phyloP scores from a whole-genome alignment of 441 rosid species.

The Euphorbia celastroides region DNA sequence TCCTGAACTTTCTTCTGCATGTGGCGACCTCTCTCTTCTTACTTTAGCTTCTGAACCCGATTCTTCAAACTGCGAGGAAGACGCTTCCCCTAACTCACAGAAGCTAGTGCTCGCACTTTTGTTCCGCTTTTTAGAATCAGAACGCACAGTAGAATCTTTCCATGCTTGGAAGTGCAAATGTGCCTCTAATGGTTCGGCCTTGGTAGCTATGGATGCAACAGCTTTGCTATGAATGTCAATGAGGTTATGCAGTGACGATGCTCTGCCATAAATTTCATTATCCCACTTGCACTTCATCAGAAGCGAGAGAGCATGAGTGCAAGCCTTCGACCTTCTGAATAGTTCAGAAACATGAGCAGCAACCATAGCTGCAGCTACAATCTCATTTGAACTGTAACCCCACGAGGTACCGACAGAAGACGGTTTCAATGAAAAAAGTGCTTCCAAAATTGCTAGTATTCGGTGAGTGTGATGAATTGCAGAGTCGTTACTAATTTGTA shows the following conservation, averaged over 20 bases:
- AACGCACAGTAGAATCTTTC: slow-evolving; percentile 51
- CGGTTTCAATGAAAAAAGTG: slow-evolving; percentile 94
- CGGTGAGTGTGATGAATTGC: slow-evolving; percentile 91
- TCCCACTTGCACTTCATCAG: slow-evolving; percentile 96
- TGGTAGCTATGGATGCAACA: slow-evolving; percentile 89
- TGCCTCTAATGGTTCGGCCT: slow-evolving; percentile 95
- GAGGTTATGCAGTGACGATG: slow-evolving; percentile 89
- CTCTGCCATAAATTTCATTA: slow-evolving; percentile 71
- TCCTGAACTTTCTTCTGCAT: slow-evolving; percentile 49
- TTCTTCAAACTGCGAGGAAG: slow-evolving; percentile 36
- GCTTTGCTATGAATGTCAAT: slow-evolving; percentile 92
- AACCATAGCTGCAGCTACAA: slow-evolving; percentile 99
- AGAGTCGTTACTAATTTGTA: slow-evolving; percentile 55
- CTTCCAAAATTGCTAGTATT: slow-evolving; percentile 86
- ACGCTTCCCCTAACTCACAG: slow-evolving; percentile 41
- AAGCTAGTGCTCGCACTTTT: slow-evolving; percentile 32
- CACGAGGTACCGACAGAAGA: slow-evolving; percentile 95
- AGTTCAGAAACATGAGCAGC: slow-evolving; percentile 98
- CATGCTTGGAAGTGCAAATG: slow-evolving; percentile 60
- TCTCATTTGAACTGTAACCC: slow-evolving; percentile 95
- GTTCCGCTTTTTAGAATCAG: slow-evolving; percentile 45
- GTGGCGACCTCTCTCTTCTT: slow-evolving; percentile 38
- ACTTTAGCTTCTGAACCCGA: slow-evolving; percentile 37
- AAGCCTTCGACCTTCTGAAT: slow-evolving; percentile 89
- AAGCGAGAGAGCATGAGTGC: slow-evolving; percentile 81